Evolutionary conservation across 305 asterid species (phyloP), one percentile per base, ranked within the genome.

Genomic region (Ajuga reptans): DNA sequence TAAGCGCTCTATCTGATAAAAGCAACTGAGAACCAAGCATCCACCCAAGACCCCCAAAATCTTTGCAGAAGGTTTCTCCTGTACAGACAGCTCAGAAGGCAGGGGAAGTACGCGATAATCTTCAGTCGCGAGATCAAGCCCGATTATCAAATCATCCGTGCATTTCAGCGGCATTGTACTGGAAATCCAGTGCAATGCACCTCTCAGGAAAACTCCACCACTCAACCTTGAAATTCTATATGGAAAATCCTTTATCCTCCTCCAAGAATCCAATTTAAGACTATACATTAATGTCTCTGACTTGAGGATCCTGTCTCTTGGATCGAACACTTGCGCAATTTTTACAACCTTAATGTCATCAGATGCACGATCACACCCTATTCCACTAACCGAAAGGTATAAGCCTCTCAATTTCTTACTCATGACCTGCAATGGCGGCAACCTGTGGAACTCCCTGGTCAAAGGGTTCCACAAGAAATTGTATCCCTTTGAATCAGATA

Each of bases 1-100:
- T 55, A 76, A 66, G 39, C 70, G 72, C 43, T 76, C 76, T 27
- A 64, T 58, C 76, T 71, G 73, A 61, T 76, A 71, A 52, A 65
- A 65, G 68, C 80, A 76, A 64, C 80, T 56, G 17, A 76, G 54
- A 57, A 52, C 56, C 76, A 76, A 70, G 17, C 76, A 76, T 52
- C 73, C 76, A 29, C 39, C 76, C 76, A 76, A 57, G 11, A 71
- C 64, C 2, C 76, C 72, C 69, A 76, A 65, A 71, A 29, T 75
- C 76, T 27, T 75, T 29, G 60, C 66, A 7, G 54, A 50, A 36
- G 76, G 80, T 59, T 64, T 75, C 52, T 12, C 9, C 0, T 1
- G 4, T 41, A 56, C 58, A 18, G 27, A 16, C 18, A 61, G 15
- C 0, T 45, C 37, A 36, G 43, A 11, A 0, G 78, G 80, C 65